Conservation (phyloP, 2,329 filamentous ascomycete genomes). For the Emericellopsis atlantica region DNA sequence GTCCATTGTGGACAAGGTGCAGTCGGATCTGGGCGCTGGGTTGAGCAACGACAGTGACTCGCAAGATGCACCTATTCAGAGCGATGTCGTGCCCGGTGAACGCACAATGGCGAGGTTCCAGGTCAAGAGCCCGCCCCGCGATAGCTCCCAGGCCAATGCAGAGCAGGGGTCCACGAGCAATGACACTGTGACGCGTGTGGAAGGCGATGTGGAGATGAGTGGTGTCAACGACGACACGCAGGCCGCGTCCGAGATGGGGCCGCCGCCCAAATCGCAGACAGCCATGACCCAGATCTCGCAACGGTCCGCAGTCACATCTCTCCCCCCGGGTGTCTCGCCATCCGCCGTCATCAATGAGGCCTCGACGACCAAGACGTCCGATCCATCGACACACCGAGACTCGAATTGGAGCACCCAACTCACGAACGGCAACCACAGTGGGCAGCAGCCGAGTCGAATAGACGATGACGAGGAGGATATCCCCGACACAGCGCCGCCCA, state of each 20-base stretch:
- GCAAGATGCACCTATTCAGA: slow-evolving; percentile 39
- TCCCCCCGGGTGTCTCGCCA: slow-evolving; percentile 45
- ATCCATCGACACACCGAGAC: slow-evolving; percentile 51
- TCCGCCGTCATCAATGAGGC: slow-evolving; percentile 65
- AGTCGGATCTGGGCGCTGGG: slow-evolving; percentile 33
- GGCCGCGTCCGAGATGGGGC: slow-evolving; percentile 34
- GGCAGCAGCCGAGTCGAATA: slow-evolving; percentile 6
- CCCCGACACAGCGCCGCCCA: slow-evolving; percentile 39
- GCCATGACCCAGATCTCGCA: slow-evolving; percentile 52
- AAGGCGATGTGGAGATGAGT: slow-evolving; percentile 49
- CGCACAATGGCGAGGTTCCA: slow-evolving; percentile 40
- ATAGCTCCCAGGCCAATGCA: slow-evolving; percentile 22
- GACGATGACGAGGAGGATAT: slow-evolving; percentile 24
- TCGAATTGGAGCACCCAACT: slow-evolving; percentile 58
- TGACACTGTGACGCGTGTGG: slow-evolving; percentile 37
- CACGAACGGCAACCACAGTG: slow-evolving; percentile 48
- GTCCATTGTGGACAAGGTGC: slow-evolving; percentile 34
- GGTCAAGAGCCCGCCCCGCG: slow-evolving; percentile 45
- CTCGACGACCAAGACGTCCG: slow-evolving; percentile 84
- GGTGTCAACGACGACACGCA: slow-evolving; percentile 36
- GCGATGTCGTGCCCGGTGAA: slow-evolving; percentile 47
- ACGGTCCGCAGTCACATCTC: slow-evolving; percentile 43
- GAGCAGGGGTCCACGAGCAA: slow-evolving; percentile 29
- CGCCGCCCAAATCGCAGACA: slow-evolving; percentile 26
- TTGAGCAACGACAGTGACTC: slow-evolving; percentile 40